These are phyloP conservation scores for Mycena albidolilacea DNA, from an alignment of 768 basidiomycete genomes.

Conservation along the genomic window DNA sequence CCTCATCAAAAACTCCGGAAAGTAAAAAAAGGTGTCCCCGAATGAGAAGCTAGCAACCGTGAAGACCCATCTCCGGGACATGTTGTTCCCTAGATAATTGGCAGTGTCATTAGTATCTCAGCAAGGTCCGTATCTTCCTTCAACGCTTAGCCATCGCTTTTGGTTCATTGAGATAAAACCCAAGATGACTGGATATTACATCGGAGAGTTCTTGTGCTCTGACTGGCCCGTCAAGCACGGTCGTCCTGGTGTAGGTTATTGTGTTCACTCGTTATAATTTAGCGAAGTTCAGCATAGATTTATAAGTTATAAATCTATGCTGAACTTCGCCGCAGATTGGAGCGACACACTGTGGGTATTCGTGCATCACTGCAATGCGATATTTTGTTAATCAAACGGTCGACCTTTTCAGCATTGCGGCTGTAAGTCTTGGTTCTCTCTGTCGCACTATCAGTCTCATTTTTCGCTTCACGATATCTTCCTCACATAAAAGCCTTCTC, in stretches of 20 bases:
- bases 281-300: too few relatives aligned
- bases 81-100: conserved; percentile 99
- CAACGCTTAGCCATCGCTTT: not conserved
- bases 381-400: conserved; percentile 29
- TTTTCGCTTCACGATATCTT: conserved; percentile 74
- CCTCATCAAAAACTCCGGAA: conserved; percentile 99
- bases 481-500: conserved; percentile 84
- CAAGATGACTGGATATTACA: conserved; percentile 99
- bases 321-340: conserved; percentile 70
- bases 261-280: too few relatives aligned
- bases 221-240: conserved; percentile 99
- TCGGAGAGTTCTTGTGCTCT: conserved; percentile 96
- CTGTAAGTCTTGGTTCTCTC: conserved; percentile 64
- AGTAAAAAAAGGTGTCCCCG: conserved; percentile 99
- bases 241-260: conserved; percentile 92
- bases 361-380: not conserved
- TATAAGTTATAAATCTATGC: conserved; percentile 23
- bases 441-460: conserved; percentile 24
- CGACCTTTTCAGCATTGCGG: conserved; percentile 73
- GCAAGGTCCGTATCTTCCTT: conserved; percentile 76
- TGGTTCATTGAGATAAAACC: conserved; percentile 96
- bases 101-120: conserved; percentile 96
- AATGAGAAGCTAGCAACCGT: conserved; percentile 99
- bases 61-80: conserved; percentile 99
- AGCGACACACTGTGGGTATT: conserved; percentile 87